Percentiles rank a stretch among this genome's conserved stretches.
Conservation (phyloP, 805 yeast species). For the Isabelozyma rhagii region DNA sequence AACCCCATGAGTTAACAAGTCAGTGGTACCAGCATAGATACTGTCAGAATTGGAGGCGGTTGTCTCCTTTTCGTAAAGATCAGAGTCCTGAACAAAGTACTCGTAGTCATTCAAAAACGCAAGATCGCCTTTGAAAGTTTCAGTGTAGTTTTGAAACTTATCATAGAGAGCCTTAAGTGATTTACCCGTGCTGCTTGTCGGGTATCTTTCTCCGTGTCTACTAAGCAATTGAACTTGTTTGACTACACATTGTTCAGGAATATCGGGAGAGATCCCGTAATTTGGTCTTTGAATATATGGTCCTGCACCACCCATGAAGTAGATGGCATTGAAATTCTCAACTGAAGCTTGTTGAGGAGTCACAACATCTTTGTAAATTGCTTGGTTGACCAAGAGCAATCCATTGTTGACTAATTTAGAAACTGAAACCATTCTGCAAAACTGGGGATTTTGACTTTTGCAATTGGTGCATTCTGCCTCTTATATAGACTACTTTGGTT, state of each 20-base stretch:
- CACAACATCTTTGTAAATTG: slow-evolving; percentile 28
- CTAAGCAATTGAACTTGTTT: slow-evolving; percentile 69
- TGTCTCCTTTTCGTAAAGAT: slow-evolving; percentile 49
- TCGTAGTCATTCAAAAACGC: slow-evolving; percentile 52
- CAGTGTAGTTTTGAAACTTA: slow-evolving; percentile 22
- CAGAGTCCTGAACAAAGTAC: slow-evolving; percentile 40
- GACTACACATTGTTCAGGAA: slow-evolving; percentile 49
- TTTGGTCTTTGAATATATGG: slow-evolving; percentile 54
- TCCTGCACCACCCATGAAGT: slow-evolving; percentile 53
- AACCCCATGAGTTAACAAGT: slow-evolving; percentile 50
- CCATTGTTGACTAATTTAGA: slow-evolving; percentile 28
- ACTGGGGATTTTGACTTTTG: no score
- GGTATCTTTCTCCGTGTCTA: slow-evolving; percentile 77
- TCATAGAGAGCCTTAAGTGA: slow-evolving; percentile 21
- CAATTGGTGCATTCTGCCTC: no score
- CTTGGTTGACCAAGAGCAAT: slow-evolving; percentile 25
- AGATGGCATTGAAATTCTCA: slow-evolving; percentile 46
- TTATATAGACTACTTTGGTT: no score
- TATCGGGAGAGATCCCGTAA: slow-evolving; percentile 47
- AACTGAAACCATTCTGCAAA: slow-evolving; percentile 23
- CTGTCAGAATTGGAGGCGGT: slow-evolving; percentile 39
- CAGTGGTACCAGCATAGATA: slow-evolving; percentile 51
- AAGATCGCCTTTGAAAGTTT: slow-evolving; percentile 45
- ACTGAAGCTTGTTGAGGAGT: slow-evolving; percentile 38
- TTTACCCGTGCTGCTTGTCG: slow-evolving; percentile 28